These are phyloP conservation scores for Geum urbanum DNA, from an alignment of 306 rosid species.

Conservation along the genomic window DNA sequence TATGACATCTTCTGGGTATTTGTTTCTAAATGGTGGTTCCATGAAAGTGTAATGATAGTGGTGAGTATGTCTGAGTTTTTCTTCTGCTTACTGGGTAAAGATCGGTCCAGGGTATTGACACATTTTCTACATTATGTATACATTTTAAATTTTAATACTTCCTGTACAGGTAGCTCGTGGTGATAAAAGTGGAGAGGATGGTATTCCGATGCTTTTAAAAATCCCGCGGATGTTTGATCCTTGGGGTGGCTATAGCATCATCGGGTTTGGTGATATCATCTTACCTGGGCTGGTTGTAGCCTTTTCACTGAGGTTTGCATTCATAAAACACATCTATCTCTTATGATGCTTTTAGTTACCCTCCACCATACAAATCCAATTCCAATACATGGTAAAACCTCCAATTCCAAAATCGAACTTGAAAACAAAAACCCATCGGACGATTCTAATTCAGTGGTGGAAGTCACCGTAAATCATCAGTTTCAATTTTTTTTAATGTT, in stretches of 20 bases:
- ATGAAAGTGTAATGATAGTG: slow-evolving; percentile 99
- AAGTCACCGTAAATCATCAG: background rate
- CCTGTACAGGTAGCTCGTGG: slow-evolving; percentile 91
- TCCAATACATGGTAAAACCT: too few species aligned
- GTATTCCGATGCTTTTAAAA: slow-evolving; percentile 97
- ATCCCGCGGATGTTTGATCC: slow-evolving; percentile 97
- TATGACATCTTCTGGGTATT: slow-evolving; percentile 99
- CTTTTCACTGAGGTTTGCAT: slow-evolving; percentile 76
- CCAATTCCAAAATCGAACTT: too few species aligned
- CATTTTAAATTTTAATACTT: slow-evolving; percentile 9
- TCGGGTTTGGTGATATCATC: slow-evolving; percentile 96
- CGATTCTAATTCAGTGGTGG: too few species aligned
- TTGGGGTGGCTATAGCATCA: slow-evolving; percentile 99
- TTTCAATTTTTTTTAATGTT: background rate
- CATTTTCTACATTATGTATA: background rate
- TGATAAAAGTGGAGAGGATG: slow-evolving; percentile 95
- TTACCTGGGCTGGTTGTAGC: slow-evolving; percentile 93
- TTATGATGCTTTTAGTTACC: background rate
- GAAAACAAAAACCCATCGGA: too few species aligned
- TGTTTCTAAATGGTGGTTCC: slow-evolving; percentile 93
- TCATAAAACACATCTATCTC: slow-evolving; percentile 22
- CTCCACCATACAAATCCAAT: too few species aligned
- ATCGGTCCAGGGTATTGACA: background rate
- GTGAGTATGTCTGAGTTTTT: slow-evolving; percentile 44
- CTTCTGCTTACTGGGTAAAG: background rate